A percentile compares a stretch with the other conserved stretches of the same genome.
Evolutionary conservation across 2,329 filamentous ascomycete species (phyloP).

Genomic region (Nemania diffusa): DNA sequence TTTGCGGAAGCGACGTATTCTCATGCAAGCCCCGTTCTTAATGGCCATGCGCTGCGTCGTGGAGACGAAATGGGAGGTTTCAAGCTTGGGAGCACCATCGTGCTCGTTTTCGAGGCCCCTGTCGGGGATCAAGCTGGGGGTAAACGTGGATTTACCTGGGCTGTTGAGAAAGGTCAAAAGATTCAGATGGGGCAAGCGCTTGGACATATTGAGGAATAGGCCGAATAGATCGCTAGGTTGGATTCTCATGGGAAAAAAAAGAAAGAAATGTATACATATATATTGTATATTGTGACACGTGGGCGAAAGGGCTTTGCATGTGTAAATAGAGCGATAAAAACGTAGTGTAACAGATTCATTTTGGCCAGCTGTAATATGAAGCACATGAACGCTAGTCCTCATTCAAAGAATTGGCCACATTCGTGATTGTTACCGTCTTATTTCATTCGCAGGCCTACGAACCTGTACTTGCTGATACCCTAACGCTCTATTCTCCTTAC

Average conservation of each 20-base stretch:
- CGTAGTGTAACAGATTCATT: background rate
- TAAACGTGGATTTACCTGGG: conserved; percentile 83
- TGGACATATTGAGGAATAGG: conserved; percentile 72
- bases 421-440: background rate
- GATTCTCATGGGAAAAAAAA: background rate
- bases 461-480: too few species aligned
- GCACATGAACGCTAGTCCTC: background rate
- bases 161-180: conserved; percentile 84
- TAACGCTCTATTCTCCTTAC: conserved; percentile 2
- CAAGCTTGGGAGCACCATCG: conserved; percentile 92
- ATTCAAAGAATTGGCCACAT: background rate
- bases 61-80: conserved; percentile 99
- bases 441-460: background rate
- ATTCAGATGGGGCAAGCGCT: conserved; percentile 90
- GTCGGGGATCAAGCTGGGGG: conserved; percentile 68
- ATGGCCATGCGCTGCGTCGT: conserved; percentile 82
- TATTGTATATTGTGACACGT: background rate
- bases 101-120: conserved; percentile 95
- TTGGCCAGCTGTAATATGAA: background rate
- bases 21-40: conserved; percentile 78
- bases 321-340: background rate
- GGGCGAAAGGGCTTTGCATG: background rate
- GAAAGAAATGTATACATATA: background rate
- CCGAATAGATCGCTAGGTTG: background rate
- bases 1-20: conserved; percentile 93